Evolutionary conservation across 768 basidiomycete genomes (phyloP), one percentile per base, ranked within the genome.

Genomic region (Chiua virens): DNA sequence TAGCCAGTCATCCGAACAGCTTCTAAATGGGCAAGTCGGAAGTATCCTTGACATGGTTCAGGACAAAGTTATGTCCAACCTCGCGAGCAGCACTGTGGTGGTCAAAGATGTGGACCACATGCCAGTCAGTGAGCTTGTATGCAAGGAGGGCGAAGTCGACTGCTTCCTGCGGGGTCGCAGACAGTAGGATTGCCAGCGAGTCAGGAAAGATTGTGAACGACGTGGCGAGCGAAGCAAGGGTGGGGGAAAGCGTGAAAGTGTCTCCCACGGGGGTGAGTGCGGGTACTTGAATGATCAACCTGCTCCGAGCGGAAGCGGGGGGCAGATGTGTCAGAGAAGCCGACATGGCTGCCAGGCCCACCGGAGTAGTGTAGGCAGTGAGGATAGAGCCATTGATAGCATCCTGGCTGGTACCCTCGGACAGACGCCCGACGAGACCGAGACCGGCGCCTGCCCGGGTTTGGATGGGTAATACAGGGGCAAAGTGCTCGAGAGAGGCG

Each of bases 61-160:
- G 75, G 23, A 69, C 59, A 34, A 83, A 69, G 30, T 75, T 62
- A 47, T 84, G 79, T 3, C 88, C 83, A 30, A 81, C 72, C 71
- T 98, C 93, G 22, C 96, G 85, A 30, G 85, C 76, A 28, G 84
- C 77, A 54, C 83, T 82, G 63, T 89, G 79, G 59, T 96, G 90
- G 69, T 98, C 94, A 64, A 98, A 94, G 37, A 98, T 73, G 67
- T 98, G 93, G 49, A 94, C 78, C 50, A 90, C 84, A 68, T 96
- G 91, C 37, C 73, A 79, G 18, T 72, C 66, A 15, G 77, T 76
- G 44, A 89, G 69, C 52, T 75, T 77, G 74, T 94, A 94, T n/a
- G 92, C 77, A 42, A 92, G 76, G 23, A 80, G 62, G 3, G 93
- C 81, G 49, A 92, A 80, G 61, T 92, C 87, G 42, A 86, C 79